Evolutionary conservation across 805 yeast genomes (phyloP), one percentile per base, ranked within the genome.

Genomic region (Pichia thaimueangensis): DNA sequence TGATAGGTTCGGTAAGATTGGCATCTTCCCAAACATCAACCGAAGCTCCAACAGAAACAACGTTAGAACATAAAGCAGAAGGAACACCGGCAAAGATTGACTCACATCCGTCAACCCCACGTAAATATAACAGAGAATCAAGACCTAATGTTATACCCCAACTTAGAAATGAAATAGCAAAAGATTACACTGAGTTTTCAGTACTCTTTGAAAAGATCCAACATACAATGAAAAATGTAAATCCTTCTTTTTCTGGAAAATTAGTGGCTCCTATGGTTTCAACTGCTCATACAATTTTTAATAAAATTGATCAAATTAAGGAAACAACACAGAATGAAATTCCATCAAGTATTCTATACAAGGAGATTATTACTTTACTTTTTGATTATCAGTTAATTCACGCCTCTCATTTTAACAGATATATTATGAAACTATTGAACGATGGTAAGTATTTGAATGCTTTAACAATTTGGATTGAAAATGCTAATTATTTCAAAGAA

Each of bases 401-500:
- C 41, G 51, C 46, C n/a, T 47, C 57, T 11, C 65, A 59, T 37
- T 50, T 58, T 16, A 49, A 44, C 16, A 49, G 60, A 39, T 53
- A 48, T n/a, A 47, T 58, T 30, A 43, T 30, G 8, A 40, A 43
- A n/a, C 47, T 59, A 9, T 24, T 58, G 7, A 15, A 17, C 4
- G 66, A 62, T 21, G 40, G 42, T 6, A 52, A 57, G 31, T 53
- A 44, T 32, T 30, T 53, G 8, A 55, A 53, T 33, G 64, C 62
- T 3, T 39, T 63, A 23, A 50, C 55, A n/a, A 21, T 55, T 5
- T 62, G 59, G 58, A 50, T 58, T 34, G 57, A 57, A 30, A 39
- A 51, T 20, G 37, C 54, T 16, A 60, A 58, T 35, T 57, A 55
- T 42, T 48, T 52, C 34, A 57, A 49, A 32, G 25, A 35, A 20